Base-by-base conservation (phyloP, 2,329 filamentous ascomycete genomes). In the Penicillium olsonii region DNA sequence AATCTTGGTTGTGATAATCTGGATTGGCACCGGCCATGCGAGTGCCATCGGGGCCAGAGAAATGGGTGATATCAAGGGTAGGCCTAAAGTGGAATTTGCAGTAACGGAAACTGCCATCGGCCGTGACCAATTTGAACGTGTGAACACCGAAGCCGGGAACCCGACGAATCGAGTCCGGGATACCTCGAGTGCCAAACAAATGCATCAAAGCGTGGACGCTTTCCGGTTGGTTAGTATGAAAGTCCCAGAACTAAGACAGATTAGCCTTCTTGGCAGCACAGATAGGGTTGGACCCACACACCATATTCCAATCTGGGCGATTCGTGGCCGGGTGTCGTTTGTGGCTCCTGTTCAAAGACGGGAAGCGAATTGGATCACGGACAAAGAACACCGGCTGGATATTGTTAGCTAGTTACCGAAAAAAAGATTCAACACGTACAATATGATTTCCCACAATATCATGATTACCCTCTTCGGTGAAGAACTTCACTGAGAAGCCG, bases 301-400 rank as follows among this genome's bases (percentile, higher is more conserved):
- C 72, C 62, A 81, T 81, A 40, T 82, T 84, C 19, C 82, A 80
- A 65, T 86, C 81, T n/a, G 79, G 82, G 1, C 85, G 67, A 61
- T 87, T 81, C 0, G 83, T 87, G 50, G 80, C 75, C 0, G 84
- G 84, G 56, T 88, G 71, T 12, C 84, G 76, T 74, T 88, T 88
- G 64, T 88, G 85, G 0, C 84, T 85, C 60, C 87, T 63, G 47
- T 73, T 75, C 42, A 76, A 49, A 2, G 66, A 67, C 2, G 73
- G 72, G 44, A 75, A 75, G 44, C 73, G 72, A 42, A 70, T 57
- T 10, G 73, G 72, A 45, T 77, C 74, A 3, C 74, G 67, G 35
- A 76, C 66, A 50, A 76, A 76, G 62, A 76, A 76, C 8, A 76
- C 71, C 2, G 70, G 74, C 55, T 66, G 15, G 4, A 14, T 3